A percentile compares a stretch with the other conserved stretches of the same genome.
Conservation (phyloP, 345 rosid genomes). For the Acer yangbiense region DNA sequence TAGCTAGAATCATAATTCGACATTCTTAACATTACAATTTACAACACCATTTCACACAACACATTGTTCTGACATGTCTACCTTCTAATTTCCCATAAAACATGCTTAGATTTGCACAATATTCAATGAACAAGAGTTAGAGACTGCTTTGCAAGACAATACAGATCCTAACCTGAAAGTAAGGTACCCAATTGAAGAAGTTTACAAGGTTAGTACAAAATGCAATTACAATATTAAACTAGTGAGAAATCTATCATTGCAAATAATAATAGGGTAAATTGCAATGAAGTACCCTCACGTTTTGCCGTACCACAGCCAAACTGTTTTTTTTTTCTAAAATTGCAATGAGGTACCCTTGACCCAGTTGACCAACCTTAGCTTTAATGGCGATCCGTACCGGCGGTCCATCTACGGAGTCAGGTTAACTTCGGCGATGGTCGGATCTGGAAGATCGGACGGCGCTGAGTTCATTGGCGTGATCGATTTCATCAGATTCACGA, state of each 20-base stretch:
- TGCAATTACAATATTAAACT: not conserved
- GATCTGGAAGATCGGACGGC: no score
- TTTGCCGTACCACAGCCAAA: no score
- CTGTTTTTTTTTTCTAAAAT: no score
- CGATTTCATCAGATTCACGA: no score
- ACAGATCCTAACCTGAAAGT: slow-evolving; percentile 31
- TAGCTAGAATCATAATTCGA: not conserved
- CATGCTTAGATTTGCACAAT: slow-evolving; percentile 26
- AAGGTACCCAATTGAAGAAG: slow-evolving; percentile 37
- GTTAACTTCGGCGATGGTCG: no score
- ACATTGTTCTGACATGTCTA: not conserved
- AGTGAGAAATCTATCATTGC: not conserved
- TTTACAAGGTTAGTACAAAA: slow-evolving; percentile 29
- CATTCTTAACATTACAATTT: not conserved
- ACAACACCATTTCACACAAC: not conserved
- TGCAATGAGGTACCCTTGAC: no score
- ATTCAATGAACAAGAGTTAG: slow-evolving; percentile 23
- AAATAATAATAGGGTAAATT: not conserved
- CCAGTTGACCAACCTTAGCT: no score
- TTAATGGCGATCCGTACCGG: no score
- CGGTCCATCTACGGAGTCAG: no score
- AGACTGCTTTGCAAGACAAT: slow-evolving; percentile 27
- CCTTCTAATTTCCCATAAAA: not conserved
- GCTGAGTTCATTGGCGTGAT: no score
- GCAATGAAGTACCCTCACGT: no score